phyloP scores from a whole-genome alignment of 2,329 filamentous ascomycete species.

The Colletotrichum sp. region DNA sequence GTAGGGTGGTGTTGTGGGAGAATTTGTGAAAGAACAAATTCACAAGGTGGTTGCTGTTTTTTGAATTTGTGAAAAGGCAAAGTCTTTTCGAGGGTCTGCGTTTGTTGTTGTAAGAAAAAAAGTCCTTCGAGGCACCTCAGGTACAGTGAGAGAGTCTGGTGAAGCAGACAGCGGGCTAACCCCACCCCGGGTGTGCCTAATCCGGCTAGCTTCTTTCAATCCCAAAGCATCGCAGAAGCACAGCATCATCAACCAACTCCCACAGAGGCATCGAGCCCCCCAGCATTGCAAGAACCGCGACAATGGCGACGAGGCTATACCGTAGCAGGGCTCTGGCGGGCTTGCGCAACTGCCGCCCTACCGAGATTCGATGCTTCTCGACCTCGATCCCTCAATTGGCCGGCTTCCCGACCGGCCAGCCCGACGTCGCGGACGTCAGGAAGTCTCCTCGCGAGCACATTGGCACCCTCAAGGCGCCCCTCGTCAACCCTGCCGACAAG shows the following conservation, averaged over 20 bases:
- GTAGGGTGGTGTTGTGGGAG: background rate
- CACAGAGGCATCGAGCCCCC: conserved; percentile 22
- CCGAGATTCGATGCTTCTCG: conserved; percentile 23
- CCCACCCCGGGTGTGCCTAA: background rate
- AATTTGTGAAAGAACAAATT: background rate
- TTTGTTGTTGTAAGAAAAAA: background rate
- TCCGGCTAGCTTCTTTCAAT: conserved; percentile 17
- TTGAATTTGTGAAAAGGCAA: background rate
- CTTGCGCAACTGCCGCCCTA: conserved; percentile 20
- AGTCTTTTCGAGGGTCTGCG: background rate
- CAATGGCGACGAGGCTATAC: conserved; percentile 66
- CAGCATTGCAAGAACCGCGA: conserved; percentile 28
- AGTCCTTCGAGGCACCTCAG: background rate
- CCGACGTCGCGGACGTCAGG: conserved; percentile 71
- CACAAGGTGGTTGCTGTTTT: background rate
- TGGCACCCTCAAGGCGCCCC: conserved; percentile 71
- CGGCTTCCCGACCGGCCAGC: conserved; percentile 29
- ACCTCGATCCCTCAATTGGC: conserved; percentile 24
- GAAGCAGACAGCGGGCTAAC: background rate
- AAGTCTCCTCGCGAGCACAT: conserved; percentile 61
- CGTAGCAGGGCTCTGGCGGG: conserved; percentile 58
- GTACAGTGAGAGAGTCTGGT: background rate
- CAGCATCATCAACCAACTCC: conserved; percentile 22
- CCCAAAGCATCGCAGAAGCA: conserved; percentile 9
- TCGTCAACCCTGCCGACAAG: conserved; percentile 93